Evolutionary conservation across 495 filamentous ascomycete species (phyloP).

Genomic region (Rhizodiscina lignyota): DNA sequence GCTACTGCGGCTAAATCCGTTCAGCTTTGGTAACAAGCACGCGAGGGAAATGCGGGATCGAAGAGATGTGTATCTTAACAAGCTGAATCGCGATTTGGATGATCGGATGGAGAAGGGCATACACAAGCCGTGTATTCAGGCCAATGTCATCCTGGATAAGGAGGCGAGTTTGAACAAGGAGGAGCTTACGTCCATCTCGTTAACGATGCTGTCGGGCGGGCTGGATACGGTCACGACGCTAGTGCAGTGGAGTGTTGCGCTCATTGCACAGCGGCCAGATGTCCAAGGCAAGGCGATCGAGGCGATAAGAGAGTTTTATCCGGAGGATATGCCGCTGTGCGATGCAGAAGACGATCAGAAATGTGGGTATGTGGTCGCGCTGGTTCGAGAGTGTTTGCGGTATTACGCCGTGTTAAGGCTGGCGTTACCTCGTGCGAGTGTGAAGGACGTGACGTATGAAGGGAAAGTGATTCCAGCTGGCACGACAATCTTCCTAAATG

Average conservation of each 20-base stretch:
- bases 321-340: slow-evolving; percentile 34
- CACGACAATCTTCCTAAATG: slow-evolving; percentile 46
- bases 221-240: slow-evolving; percentile 47
- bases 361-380: slow-evolving; percentile 39
- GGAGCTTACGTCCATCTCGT: slow-evolving; percentile 43
- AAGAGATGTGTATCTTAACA: slow-evolving; percentile 39
- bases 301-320: slow-evolving; percentile 37
- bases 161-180: slow-evolving; percentile 39
- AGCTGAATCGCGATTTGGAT: slow-evolving; percentile 34
- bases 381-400: slow-evolving; percentile 42
- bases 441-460: slow-evolving; percentile 41
- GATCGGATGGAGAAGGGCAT: slow-evolving; percentile 40
- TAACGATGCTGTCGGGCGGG: slow-evolving; percentile 46
- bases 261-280: slow-evolving; percentile 38
- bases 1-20: slow-evolving; percentile 38
- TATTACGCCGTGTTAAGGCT: slow-evolving; percentile 44
- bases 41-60: slow-evolving; percentile 41
- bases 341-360: slow-evolving; percentile 43
- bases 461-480: slow-evolving; percentile 38
- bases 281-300: slow-evolving; percentile 41
- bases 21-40: slow-evolving; percentile 30
- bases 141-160: slow-evolving; percentile 44
- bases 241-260: slow-evolving; percentile 43
- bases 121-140: slow-evolving; percentile 46
- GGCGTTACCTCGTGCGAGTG: slow-evolving; percentile 41